Percentiles rank a stretch among this genome's conserved stretches.
These are phyloP conservation scores for Microcyclospora tardicrescens DNA, from an alignment of 2,329 filamentous ascomycete species.

Conservation along the genomic window DNA sequence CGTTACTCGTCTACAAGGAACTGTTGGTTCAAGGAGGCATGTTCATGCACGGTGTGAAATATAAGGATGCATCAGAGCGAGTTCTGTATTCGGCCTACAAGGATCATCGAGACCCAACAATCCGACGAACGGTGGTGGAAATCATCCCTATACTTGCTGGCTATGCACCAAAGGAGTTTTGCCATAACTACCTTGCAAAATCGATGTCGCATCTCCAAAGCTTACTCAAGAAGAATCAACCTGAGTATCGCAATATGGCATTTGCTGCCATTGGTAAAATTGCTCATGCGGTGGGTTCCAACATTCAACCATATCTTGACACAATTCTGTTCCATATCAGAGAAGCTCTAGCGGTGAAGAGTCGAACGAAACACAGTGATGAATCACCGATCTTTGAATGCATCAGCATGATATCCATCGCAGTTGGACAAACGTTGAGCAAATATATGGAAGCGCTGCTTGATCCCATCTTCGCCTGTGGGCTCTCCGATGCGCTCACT, in stretches of 20 bases:
- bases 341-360: conserved; percentile 75
- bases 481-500: conserved; percentile 82
- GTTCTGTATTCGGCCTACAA: conserved; percentile 65
- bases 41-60: conserved; percentile 91
- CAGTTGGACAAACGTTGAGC: conserved; percentile 89
- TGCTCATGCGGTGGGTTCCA: conserved; percentile 88
- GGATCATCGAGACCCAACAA: conserved; percentile 78
- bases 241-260: conserved; percentile 85
- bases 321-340: conserved; percentile 87
- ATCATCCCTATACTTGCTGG: conserved; percentile 87
- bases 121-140: conserved; percentile 77
- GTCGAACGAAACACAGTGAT: conserved; percentile 47
- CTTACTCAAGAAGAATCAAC: conserved; percentile 65
- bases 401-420: conserved; percentile 89
- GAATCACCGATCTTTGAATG: conserved; percentile 84
- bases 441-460: conserved; percentile 96
- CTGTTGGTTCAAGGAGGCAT: conserved; percentile 89
- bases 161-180: conserved; percentile 85
- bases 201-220: conserved; percentile 95
- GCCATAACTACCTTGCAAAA: conserved; percentile 73
- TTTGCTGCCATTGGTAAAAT: conserved; percentile 95
- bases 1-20: conserved; percentile 81
- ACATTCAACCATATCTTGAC: conserved; percentile 89
- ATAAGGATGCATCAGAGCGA: conserved; percentile 83
- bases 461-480: conserved; percentile 93